Conservation (phyloP, 2,329 filamentous ascomycete species). For the Sporothrix mexicana region DNA sequence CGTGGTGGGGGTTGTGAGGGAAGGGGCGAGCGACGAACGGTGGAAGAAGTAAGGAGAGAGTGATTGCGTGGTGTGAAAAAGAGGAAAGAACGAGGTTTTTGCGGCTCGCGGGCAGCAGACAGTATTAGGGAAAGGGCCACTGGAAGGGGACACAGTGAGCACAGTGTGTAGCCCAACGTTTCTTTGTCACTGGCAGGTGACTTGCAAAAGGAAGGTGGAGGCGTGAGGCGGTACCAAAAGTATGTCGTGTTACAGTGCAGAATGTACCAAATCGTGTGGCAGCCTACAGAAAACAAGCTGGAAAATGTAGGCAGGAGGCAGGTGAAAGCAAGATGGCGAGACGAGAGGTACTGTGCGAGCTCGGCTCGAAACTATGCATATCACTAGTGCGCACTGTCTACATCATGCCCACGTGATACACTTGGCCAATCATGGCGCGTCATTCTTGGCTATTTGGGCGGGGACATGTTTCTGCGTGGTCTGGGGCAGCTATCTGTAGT, state of each 20-base stretch:
- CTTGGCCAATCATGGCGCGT: conserved; percentile 21
- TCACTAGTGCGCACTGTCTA: neutral
- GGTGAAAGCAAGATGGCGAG: neutral
- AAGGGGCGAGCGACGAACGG: conserved; percentile 24
- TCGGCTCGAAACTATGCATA: neutral
- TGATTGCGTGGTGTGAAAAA: conserved; percentile 29
- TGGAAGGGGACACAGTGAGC: conserved; percentile 22
- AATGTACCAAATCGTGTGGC: neutral
- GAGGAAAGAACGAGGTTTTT: conserved; percentile 31
- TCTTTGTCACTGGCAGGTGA: conserved; percentile 19
- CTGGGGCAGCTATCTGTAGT: conserved; percentile 15
- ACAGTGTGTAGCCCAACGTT: conserved; percentile 14
- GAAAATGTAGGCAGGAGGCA: conserved; percentile 18
- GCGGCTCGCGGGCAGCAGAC: conserved; percentile 23
- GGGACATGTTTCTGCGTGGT: conserved; percentile 2
- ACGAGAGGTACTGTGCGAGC: neutral
- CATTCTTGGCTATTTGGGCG: neutral
- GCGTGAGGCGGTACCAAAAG: neutral
- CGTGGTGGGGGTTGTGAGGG: conserved; percentile 10
- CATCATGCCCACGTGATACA: conserved; percentile 23
- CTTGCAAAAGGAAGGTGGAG: conserved; percentile 8
- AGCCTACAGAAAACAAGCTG: neutral
- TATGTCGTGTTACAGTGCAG: conserved; percentile 1
- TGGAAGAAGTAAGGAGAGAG: neutral
- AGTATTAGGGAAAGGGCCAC: conserved; percentile 29